Evolutionary conservation across 225 moss, liverwort and hornwort genomes (phyloP).

Genomic region (Marchantia polymorpha): DNA sequence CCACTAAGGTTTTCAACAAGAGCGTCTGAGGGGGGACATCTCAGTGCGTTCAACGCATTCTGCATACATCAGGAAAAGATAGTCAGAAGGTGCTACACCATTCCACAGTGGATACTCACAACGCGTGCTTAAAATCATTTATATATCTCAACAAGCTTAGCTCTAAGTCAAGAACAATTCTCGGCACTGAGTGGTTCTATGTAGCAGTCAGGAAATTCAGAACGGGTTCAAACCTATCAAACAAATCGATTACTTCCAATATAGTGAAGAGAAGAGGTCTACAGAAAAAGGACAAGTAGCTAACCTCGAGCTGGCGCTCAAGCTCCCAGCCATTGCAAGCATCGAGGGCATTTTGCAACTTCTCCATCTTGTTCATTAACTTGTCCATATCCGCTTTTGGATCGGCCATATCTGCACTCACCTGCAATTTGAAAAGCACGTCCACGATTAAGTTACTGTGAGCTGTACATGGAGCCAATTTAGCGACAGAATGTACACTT

Average conservation of each 20-base stretch:
- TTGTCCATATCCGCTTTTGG: slow-evolving; percentile 90
- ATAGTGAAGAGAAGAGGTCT: neutral
- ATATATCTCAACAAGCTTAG: too few species aligned
- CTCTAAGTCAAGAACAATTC: too few species aligned
- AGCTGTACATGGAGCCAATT: neutral
- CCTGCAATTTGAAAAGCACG: slow-evolving; percentile 38
- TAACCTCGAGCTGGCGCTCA: slow-evolving; percentile 84
- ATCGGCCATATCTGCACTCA: slow-evolving; percentile 85
- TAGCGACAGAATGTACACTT: neutral
- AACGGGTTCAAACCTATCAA: neutral
- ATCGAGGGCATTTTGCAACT: slow-evolving; percentile 82
- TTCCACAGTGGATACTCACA: too few species aligned
- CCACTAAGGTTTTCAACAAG: slow-evolving; percentile 79
- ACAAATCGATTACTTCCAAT: neutral
- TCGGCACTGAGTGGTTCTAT: too few species aligned
- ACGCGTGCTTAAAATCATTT: too few species aligned
- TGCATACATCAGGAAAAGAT: slow-evolving; percentile 27
- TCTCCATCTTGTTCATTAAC: slow-evolving; percentile 88
- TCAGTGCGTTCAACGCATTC: slow-evolving; percentile 86
- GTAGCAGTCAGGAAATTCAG: too few species aligned
- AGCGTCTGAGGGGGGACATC: slow-evolving; percentile 88
- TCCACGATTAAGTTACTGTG: neutral
- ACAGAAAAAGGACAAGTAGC: neutral
- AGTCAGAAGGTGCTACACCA: neutral
- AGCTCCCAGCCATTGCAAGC: slow-evolving; percentile 97